Evolutionary conservation across 225 moss, liverwort and hornwort genomes (phyloP).

Genomic region (Physcomitrium patens): DNA sequence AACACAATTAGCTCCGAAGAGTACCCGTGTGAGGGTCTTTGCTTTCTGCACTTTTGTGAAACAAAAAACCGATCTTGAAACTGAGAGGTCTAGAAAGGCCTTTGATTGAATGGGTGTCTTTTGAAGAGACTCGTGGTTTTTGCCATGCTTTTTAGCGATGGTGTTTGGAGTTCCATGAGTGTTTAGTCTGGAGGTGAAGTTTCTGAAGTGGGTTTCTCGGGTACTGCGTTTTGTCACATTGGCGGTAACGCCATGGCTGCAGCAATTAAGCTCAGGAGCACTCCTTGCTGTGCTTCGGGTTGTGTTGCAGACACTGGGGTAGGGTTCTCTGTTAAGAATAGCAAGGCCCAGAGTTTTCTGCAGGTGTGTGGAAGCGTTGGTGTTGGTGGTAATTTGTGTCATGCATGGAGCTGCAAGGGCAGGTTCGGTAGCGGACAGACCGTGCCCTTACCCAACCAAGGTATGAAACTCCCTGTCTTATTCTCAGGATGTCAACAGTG

Average conservation of each 20-base stretch:
- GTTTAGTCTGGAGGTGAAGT: not conserved
- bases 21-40: no score
- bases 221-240: not conserved
- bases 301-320: slow-evolving; percentile 23
- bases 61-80: no score
- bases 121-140: not conserved
- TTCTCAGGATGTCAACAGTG: not conserved
- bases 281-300: slow-evolving; percentile 24
- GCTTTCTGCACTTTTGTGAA: no score
- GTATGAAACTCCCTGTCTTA: slow-evolving; percentile 17
- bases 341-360: slow-evolving; percentile 24
- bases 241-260: slow-evolving; percentile 38
- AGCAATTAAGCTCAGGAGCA: slow-evolving; percentile 33
- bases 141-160: not conserved
- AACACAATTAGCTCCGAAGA: no score
- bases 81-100: no score
- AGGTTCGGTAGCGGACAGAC: slow-evolving; percentile 28
- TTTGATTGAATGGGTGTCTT: not conserved
- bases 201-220: not conserved
- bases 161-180: not conserved
- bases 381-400: not conserved
- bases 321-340: slow-evolving; percentile 29
- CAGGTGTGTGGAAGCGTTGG: slow-evolving; percentile 17
- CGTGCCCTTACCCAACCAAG: slow-evolving; percentile 23
- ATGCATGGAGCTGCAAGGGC: slow-evolving; percentile 34